These are phyloP conservation scores for Groenewaldozyma sp. DNA, from an alignment of 1,139 yeast species.

Conservation along the genomic window DNA sequence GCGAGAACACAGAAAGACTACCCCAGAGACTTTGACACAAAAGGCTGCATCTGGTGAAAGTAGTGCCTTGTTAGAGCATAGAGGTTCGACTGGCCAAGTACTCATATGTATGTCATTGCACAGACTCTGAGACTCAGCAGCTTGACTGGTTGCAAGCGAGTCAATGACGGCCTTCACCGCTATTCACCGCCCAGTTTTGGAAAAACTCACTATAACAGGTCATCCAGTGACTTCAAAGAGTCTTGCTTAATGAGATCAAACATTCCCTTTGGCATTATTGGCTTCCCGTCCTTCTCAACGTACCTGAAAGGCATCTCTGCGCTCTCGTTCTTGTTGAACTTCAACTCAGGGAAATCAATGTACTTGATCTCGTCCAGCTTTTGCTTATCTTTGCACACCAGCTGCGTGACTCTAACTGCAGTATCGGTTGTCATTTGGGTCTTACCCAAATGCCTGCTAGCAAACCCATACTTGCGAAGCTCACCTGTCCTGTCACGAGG, in stretches of 20 bases:
- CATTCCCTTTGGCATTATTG: slow-evolving; percentile 91
- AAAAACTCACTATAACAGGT: slow-evolving; percentile 21
- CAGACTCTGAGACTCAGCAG: too few relatives aligned
- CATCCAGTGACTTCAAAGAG: slow-evolving; percentile 37
- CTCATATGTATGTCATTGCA: too few relatives aligned
- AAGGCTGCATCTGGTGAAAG: too few relatives aligned
- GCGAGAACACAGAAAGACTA: too few relatives aligned
- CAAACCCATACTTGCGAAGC: slow-evolving; percentile 70
- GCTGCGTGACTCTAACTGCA: slow-evolving; percentile 83
- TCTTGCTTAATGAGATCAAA: slow-evolving; percentile 74
- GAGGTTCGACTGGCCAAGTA: too few relatives aligned
- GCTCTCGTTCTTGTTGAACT: slow-evolving; percentile 78
- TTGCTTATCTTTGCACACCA: slow-evolving; percentile 50
- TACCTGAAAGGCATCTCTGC: slow-evolving; percentile 98
- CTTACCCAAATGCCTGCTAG: slow-evolving; percentile 75
- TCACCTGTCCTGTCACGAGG: slow-evolving; percentile 94
- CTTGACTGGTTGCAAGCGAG: too few relatives aligned
- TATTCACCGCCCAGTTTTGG: too few relatives aligned
- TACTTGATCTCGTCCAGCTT: slow-evolving; percentile 65
- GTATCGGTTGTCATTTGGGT: slow-evolving; percentile 98
- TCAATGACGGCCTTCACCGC: too few relatives aligned
- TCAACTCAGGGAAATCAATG: slow-evolving; percentile 88
- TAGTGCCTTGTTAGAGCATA: too few relatives aligned
- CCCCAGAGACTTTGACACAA: too few relatives aligned
- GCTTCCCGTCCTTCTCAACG: slow-evolving; percentile 52